A percentile compares a stretch with the other conserved stretches of the same genome.
Evolutionary conservation across 1,284 basidiomycete species (phyloP).

Genomic region (Termitomyces sp.): DNA sequence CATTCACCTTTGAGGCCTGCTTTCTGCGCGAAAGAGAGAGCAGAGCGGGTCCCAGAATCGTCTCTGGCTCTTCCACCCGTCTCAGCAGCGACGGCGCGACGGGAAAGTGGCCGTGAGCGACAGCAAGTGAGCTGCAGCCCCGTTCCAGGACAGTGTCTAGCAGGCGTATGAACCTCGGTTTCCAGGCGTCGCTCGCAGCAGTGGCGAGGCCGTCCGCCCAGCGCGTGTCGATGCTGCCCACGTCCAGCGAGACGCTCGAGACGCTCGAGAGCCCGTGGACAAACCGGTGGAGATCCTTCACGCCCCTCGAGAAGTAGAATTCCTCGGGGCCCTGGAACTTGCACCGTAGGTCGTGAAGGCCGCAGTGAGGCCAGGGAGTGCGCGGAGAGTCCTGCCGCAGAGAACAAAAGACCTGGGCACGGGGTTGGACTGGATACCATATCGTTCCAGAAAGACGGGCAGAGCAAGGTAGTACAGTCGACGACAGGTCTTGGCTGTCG

Average conservation of each 20-base stretch:
- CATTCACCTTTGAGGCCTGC: neutral
- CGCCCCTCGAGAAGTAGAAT: constrained; percentile 12
- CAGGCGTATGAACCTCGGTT: constrained; percentile 13
- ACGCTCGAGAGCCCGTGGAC: constrained; percentile 12
- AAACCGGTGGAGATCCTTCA: constrained; percentile 14
- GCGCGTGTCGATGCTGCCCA: constrained; percentile 18
- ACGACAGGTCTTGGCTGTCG: constrained; percentile 14
- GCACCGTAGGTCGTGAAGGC: constrained; percentile 15
- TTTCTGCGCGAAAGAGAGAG: neutral
- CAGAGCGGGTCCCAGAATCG: constrained; percentile 5
- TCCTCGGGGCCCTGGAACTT: constrained; percentile 16
- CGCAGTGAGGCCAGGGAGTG: constrained; percentile 16
- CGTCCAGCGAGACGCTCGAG: constrained; percentile 12
- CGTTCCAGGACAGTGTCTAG: constrained; percentile 13
- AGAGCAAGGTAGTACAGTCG: constrained; percentile 17
- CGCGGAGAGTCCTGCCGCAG: constrained; percentile 8
- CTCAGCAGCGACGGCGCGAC: neutral
- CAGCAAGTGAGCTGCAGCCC: constrained; percentile 13
- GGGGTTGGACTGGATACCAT: constrained; percentile 9
- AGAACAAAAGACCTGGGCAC: constrained; percentile 14
- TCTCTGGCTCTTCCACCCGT: constrained; percentile 1
- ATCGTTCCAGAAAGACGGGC: constrained; percentile 18
- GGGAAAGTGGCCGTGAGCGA: constrained; percentile 17
- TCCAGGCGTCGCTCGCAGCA: constrained; percentile 12
- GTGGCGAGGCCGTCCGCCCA: constrained; percentile 17